A percentile compares a stretch with the other conserved stretches of the same genome.
These are phyloP conservation scores for Plantago coronopus DNA, from an alignment of 305 asterid species.

Conservation along the genomic window DNA sequence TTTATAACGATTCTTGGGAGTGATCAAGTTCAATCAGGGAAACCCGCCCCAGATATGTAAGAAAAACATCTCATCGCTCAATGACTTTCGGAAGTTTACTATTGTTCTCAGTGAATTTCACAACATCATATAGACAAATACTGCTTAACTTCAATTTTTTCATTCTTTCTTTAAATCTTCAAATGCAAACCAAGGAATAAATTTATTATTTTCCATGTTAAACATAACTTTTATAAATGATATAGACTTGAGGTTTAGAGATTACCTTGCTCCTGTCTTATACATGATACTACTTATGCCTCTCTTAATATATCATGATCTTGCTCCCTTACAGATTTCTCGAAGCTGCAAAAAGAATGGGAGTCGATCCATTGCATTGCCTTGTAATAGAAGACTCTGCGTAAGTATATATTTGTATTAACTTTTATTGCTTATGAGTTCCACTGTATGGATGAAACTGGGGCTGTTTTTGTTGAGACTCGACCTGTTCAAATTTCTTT, in stretches of 20 bases:
- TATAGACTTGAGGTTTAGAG: not conserved
- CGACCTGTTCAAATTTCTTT: not conserved
- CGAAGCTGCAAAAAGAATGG: constrained; percentile 86
- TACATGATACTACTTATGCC: constrained; percentile 1
- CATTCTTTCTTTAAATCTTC: not conserved
- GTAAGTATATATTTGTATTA: constrained; percentile 38
- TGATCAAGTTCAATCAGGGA: constrained; percentile 81
- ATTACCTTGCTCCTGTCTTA: constrained; percentile 13
- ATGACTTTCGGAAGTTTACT: constrained; percentile 2
- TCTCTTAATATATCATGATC: constrained; percentile 18
- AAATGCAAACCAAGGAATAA: not conserved
- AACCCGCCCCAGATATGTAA: constrained; percentile 91
- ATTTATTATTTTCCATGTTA: not conserved
- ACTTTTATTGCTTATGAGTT: constrained; percentile 13
- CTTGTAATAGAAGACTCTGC: constrained; percentile 92
- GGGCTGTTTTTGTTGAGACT: constrained; percentile 3
- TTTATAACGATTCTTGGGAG: constrained; percentile 75
- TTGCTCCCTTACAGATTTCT: constrained; percentile 52
- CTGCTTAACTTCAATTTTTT: not conserved
- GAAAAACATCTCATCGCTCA: constrained; percentile 20
- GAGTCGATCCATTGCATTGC: constrained; percentile 56
- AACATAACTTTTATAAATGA: not conserved
- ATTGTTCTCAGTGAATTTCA: constrained; percentile 2
- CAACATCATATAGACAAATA: too few species aligned
- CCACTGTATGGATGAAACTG: constrained; percentile 1